Base-by-base conservation (phyloP, 2,329 filamentous ascomycete genomes). In the Alternaria sp. region DNA sequence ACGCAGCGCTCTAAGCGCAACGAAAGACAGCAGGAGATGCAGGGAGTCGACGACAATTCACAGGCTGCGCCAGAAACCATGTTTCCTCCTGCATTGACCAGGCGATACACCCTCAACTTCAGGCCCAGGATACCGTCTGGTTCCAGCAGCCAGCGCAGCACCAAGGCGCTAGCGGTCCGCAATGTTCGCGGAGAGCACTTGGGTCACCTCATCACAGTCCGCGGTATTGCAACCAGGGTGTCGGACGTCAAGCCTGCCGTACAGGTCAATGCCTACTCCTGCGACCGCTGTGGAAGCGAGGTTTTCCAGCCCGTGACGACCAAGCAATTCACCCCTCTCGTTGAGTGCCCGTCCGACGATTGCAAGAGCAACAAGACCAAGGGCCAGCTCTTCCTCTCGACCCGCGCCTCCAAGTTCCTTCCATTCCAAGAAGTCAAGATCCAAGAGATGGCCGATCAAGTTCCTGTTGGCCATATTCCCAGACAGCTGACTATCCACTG, bases 401-500 rank as follows among this genome's bases (percentile, higher is more conserved):
- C 94, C n/a, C 88, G 95, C 71, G 95, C 94, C 0, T 97, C 94
- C 52, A 99, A 98, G 74, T 99, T 98, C 75, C 82, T 97, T 73
- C 93, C 95, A 4, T 99, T 99, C 83, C 95, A 99, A 79, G 95
- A 99, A 80, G 89, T 98, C 80, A 98, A 98, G 82, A 93, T 99
- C 57, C 95, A 99, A 80, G 95, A 99, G 78, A 92, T 98, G 88
- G 93, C 95, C n/a, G 95, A 99, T 77, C 95, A 99, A 79, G 95
- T 99, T 0, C 95, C 95, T 7, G 96, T 99, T 65, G 95, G 95
- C 51, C 95, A 99, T 77, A 99, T 99, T 71, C 95, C 95, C 32
- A 88, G 95, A 60, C 93, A 93, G 58, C 82, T 99, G 64, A 98
- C 94, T 0, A 83, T 99, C 22, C 87, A 96, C 72, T 97, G 93